Conservation (phyloP, 2,329 filamentous ascomycete genomes). For the Aspergillus pseudoviridinutans region DNA sequence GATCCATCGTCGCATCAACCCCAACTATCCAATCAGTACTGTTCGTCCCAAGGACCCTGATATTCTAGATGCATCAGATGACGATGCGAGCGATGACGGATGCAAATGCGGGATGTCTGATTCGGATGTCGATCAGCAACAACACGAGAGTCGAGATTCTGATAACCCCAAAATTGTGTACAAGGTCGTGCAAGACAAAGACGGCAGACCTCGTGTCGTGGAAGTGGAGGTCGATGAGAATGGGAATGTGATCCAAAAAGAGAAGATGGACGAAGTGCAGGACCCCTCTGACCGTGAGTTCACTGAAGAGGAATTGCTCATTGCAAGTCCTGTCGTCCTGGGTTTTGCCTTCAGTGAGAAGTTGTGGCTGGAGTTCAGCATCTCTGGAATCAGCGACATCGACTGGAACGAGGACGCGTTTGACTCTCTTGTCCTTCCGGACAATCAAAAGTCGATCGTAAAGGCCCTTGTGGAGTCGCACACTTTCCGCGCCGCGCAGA, state of each 20-base stretch:
- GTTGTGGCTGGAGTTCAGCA: slow-evolving; percentile 81
- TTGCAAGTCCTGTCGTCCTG: slow-evolving; percentile 77
- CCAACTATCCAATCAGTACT: slow-evolving; percentile 74
- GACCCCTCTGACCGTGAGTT: slow-evolving; percentile 52
- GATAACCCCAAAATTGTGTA: slow-evolving; percentile 40
- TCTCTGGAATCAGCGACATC: slow-evolving; percentile 75
- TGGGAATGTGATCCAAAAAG: slow-evolving; percentile 51
- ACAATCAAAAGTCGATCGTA: slow-evolving; percentile 63
- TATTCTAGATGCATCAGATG: slow-evolving; percentile 47
- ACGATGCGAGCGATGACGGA: slow-evolving; percentile 39
- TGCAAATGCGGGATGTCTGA: slow-evolving; percentile 35
- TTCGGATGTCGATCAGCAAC: slow-evolving; percentile 35
- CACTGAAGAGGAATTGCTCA: slow-evolving; percentile 76
- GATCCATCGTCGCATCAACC: slow-evolving; percentile 77
- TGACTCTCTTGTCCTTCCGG: slow-evolving; percentile 69
- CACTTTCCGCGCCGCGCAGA: slow-evolving; percentile 74
- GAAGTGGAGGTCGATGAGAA: slow-evolving; percentile 54
- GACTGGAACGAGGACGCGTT: slow-evolving; percentile 82
- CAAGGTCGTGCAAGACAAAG: slow-evolving; percentile 53
- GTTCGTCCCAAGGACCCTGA: slow-evolving; percentile 70
- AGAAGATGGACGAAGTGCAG: slow-evolving; percentile 52
- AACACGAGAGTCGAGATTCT: slow-evolving; percentile 34
- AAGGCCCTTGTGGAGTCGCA: slow-evolving; percentile 80
- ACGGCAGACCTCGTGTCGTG: slow-evolving; percentile 50
- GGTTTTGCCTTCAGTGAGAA: slow-evolving; percentile 88